phyloP scores from a whole-genome alignment of 2,329 filamentous ascomycete genomes.

The Fusarium sublunatum region DNA sequence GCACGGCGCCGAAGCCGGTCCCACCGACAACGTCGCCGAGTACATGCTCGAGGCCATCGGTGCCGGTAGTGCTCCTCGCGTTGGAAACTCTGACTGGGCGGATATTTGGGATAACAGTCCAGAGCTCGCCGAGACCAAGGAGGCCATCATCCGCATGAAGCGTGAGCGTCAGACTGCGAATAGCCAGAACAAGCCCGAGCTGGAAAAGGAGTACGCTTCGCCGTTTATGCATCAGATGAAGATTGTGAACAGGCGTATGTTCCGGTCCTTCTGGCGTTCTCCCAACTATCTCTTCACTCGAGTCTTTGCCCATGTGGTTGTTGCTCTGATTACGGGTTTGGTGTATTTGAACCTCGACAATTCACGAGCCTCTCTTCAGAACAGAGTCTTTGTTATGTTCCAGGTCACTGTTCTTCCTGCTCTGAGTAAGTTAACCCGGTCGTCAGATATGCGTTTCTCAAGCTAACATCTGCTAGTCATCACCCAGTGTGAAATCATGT shows the following conservation, averaged over 20 bases:
- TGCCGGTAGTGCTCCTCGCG: conserved; percentile 76
- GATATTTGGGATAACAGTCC: conserved; percentile 81
- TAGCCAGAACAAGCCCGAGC: conserved; percentile 58
- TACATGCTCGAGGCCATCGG: conserved; percentile 90
- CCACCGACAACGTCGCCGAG: conserved; percentile 72
- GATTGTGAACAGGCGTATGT: conserved; percentile 77
- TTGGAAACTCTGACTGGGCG: conserved; percentile 81
- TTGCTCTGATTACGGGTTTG: conserved; percentile 81
- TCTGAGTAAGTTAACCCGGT: conserved; percentile 56
- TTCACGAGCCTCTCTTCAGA: conserved; percentile 80
- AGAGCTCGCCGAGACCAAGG: conserved; percentile 74
- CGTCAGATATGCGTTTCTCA: no score
- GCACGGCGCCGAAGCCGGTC: conserved; percentile 69
- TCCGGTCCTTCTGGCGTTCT: conserved; percentile 84
- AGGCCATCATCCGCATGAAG: conserved; percentile 75
- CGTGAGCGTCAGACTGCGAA: conserved; percentile 61
- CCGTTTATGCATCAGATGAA: conserved; percentile 82
- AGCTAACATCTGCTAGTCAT: conserved; percentile 60
- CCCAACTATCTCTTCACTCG: conserved; percentile 91
- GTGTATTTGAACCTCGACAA: conserved; percentile 83
- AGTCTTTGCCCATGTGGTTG: conserved; percentile 84
- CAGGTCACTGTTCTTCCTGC: conserved; percentile 87
- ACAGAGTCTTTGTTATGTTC: conserved; percentile 91
- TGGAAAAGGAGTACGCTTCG: conserved; percentile 84
- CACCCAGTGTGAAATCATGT: conserved; percentile 83